A percentile compares a stretch with the other conserved stretches of the same genome.
These are phyloP conservation scores for Phaeophleospora eucalypticola DNA, from an alignment of 2,329 filamentous ascomycete species.

Conservation along the genomic window DNA sequence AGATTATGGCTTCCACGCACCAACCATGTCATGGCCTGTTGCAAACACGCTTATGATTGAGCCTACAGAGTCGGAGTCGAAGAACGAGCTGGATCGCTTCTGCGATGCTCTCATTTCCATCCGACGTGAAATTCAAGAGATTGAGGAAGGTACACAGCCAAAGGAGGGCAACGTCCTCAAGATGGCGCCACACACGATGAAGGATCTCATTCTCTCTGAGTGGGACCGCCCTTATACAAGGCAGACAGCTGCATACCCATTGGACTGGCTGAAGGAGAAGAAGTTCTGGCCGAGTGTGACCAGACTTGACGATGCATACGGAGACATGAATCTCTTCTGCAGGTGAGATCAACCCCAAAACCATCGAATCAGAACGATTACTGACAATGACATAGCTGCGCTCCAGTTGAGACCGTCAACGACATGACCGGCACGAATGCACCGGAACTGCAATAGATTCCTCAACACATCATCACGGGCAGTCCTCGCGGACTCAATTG, in stretches of 20 bases:
- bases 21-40: slow-evolving; percentile 96
- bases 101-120: slow-evolving; percentile 86
- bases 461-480: neutral
- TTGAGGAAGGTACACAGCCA: slow-evolving; percentile 75
- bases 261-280: slow-evolving; percentile 81
- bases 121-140: slow-evolving; percentile 73
- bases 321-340: slow-evolving; percentile 91
- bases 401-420: slow-evolving; percentile 64
- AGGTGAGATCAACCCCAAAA: slow-evolving; percentile 44
- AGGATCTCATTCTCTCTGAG: slow-evolving; percentile 68
- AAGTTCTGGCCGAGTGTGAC: slow-evolving; percentile 95
- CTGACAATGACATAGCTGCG: slow-evolving; percentile 49
- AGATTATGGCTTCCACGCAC: slow-evolving; percentile 95
- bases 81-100: slow-evolving; percentile 89
- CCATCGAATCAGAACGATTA: neutral
- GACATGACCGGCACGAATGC: slow-evolving; percentile 32
- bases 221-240: slow-evolving; percentile 82
- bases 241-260: slow-evolving; percentile 81
- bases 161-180: slow-evolving; percentile 79
- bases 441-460: slow-evolving; percentile 17
- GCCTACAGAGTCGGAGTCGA: slow-evolving; percentile 89
- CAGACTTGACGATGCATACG: slow-evolving; percentile 82
- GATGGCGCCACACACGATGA: slow-evolving; percentile 80
- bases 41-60: slow-evolving; percentile 97
- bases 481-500: slow-evolving; percentile 1